These are phyloP conservation scores for Cladosporium velox DNA, from an alignment of 2,329 filamentous ascomycete species.

Conservation along the genomic window DNA sequence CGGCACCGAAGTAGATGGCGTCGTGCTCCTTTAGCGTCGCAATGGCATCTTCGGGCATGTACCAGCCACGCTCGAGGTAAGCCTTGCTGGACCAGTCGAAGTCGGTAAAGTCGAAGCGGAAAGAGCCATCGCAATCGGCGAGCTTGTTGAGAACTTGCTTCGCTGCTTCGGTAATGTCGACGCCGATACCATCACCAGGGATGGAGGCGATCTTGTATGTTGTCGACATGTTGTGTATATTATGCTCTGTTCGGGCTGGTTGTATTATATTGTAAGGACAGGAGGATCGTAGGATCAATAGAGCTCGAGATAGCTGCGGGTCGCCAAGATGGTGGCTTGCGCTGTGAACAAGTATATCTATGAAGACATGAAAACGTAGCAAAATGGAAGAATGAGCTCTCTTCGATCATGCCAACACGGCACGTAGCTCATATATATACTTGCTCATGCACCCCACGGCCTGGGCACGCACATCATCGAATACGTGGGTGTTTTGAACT, in stretches of 20 bases:
- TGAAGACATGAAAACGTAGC: not conserved
- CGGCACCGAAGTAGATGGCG: constrained; percentile 61
- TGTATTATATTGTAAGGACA: not conserved
- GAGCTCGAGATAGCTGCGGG: not conserved
- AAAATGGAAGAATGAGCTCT: constrained; percentile 11
- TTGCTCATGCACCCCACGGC: not conserved
- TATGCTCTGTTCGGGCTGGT: not conserved
- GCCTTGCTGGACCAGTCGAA: constrained; percentile 54
- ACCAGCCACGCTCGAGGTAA: constrained; percentile 55
- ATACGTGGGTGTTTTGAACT: not conserved
- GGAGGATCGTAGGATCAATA: constrained; percentile 2
- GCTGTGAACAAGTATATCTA: not conserved
- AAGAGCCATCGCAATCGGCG: constrained; percentile 46
- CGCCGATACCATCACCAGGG: constrained; percentile 65
- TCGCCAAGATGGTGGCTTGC: not conserved
- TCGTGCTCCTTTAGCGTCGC: constrained; percentile 54
- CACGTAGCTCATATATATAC: constrained; percentile 3
- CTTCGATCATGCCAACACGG: constrained; percentile 1
- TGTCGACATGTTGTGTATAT: constrained; percentile 4
- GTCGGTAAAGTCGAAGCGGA: constrained; percentile 53
- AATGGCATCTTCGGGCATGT: constrained; percentile 55
- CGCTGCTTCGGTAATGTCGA: constrained; percentile 62
- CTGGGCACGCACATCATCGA: not conserved
- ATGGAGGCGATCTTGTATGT: constrained; percentile 42
- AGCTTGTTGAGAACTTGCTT: constrained; percentile 51